Conservation (phyloP, 2,329 filamentous ascomycete species). For the Nemania diffusa region DNA sequence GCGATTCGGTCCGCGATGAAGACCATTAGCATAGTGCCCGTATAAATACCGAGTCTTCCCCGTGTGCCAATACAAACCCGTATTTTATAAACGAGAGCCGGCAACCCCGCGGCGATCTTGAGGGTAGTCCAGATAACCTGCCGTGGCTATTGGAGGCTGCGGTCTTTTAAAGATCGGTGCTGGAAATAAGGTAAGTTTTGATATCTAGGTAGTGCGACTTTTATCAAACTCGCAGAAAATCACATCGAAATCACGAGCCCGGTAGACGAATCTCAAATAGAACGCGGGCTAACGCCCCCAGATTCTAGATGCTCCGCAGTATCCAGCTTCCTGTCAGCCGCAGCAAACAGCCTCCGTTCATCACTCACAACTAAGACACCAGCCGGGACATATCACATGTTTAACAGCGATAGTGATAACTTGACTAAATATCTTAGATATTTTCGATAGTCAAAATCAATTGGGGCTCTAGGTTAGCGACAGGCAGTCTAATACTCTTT, state of each 20-base stretch:
- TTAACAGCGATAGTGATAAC: conserved; percentile 55
- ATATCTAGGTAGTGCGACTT: conserved; percentile 67
- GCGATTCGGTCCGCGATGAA: conserved; percentile 58
- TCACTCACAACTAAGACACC: conserved; percentile 55
- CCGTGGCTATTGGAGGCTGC: too few relatives aligned
- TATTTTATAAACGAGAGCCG: conserved; percentile 64
- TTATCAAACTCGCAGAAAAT: conserved; percentile 69
- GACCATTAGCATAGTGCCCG: conserved; percentile 52
- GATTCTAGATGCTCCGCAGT: conserved; percentile 60
- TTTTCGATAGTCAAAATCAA: conserved; percentile 60
- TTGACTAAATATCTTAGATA: conserved; percentile 64
- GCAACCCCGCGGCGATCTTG: conserved; percentile 58
- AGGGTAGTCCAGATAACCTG: too few relatives aligned
- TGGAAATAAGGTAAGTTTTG: conserved; percentile 63
- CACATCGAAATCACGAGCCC: conserved; percentile 70
- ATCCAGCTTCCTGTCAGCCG: conserved; percentile 36
- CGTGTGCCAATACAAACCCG: conserved; percentile 56
- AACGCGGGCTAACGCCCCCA: conserved; percentile 69
- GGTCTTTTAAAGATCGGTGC: conserved; percentile 56
- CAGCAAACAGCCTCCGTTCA: conserved; percentile 53
- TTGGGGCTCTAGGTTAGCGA: conserved; percentile 59
- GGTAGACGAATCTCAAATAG: conserved; percentile 73
- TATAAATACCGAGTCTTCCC: conserved; percentile 51
- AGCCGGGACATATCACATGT: conserved; percentile 64
- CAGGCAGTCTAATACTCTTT: conserved; percentile 63